Evolutionary conservation across 2,329 filamentous ascomycete species (phyloP), one percentile per base, ranked within the genome.

Genomic region (Ceratocystis papillata): DNA sequence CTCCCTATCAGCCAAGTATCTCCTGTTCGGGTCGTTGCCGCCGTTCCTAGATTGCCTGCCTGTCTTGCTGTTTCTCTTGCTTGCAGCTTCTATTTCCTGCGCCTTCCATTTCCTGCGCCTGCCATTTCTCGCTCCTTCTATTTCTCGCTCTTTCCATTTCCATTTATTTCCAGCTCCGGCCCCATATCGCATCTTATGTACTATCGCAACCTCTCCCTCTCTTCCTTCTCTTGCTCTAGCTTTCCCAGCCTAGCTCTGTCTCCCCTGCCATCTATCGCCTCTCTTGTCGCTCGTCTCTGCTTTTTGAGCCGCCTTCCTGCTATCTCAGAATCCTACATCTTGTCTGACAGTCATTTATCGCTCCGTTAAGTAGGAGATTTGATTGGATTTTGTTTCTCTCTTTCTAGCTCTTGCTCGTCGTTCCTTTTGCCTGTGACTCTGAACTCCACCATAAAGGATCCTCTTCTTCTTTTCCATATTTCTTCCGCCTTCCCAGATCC

Each of bases 401-500:
- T 3, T 20, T 41, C 10, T 64, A 20, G 22, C 17, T 44, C 15
- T 41, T 41, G 17, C 61, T 10, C 30, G 30, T 33, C 6, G 1
- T 33, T 33, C 6, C 17, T 28, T 6, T 41, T 53, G 17, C 44
- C 6, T 48, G 33, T 20, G 33, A n/a, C 61, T 25, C 41, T 50
- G 17, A 15, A 12, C 17, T 45, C 30, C 37, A 41, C 37, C 10
- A 41, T 6, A 41, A 41, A 41, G 37, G 37, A 41, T 41, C 37
- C 37, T 64, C 62, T 12, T 55, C 48, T n/a, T 33, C 62, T 65
- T 25, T 30, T 63, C 41, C 41, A 10, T 41, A n/a, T 30, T n/a
- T 53, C 25, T 55, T 64, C 45, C 15, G 10, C 48, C 17, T 50
- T 33, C 30, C 12, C 7, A 8, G 12, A 30, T 17, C 37, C 22